Conservation (phyloP, 495 filamentous ascomycete genomes). For the Tuber calosporum region DNA sequence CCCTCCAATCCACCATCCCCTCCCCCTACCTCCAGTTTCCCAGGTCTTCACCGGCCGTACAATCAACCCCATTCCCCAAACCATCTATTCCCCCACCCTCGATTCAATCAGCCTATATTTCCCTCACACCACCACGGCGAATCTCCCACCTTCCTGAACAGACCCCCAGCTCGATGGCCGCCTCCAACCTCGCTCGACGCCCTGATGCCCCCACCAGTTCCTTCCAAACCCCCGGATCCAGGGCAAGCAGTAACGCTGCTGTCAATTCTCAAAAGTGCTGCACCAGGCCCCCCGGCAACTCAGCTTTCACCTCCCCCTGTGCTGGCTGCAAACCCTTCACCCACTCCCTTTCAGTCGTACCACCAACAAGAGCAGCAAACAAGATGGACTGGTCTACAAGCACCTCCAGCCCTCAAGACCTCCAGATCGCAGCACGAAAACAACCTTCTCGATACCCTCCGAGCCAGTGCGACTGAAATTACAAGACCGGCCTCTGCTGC, state of each 20-base stretch:
- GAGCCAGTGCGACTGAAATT: not conserved
- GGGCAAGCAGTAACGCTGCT: constrained; percentile 33
- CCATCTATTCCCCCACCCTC: constrained; percentile 49
- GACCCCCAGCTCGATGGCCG: constrained; percentile 11
- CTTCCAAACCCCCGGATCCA: constrained; percentile 23
- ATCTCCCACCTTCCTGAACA: constrained; percentile 8
- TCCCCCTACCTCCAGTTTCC: constrained; percentile 29
- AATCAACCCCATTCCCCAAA: constrained; percentile 54
- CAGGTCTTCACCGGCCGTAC: constrained; percentile 45
- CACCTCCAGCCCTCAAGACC: constrained; percentile 9
- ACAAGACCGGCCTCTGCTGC: constrained; percentile 1
- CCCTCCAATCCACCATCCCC: constrained; percentile 25
- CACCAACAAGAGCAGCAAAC: constrained; percentile 2
- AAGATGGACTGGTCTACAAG: not conserved
- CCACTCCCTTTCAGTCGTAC: not conserved
- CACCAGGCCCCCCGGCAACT: constrained; percentile 18
- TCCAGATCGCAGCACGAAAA: constrained; percentile 22
- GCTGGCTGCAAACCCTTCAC: constrained; percentile 6
- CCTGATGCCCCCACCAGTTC: constrained; percentile 10
- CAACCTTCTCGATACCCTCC: constrained; percentile 12
- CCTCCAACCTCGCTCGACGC: constrained; percentile 20
- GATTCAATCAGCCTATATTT: constrained; percentile 11
- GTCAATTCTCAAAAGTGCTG: constrained; percentile 37
- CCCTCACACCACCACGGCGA: constrained; percentile 8
- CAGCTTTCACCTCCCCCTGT: constrained; percentile 14